Evolutionary conservation across 2,329 filamentous ascomycete genomes (phyloP), one percentile per base, ranked within the genome.

Genomic region (Trichoderma koningiopsis): DNA sequence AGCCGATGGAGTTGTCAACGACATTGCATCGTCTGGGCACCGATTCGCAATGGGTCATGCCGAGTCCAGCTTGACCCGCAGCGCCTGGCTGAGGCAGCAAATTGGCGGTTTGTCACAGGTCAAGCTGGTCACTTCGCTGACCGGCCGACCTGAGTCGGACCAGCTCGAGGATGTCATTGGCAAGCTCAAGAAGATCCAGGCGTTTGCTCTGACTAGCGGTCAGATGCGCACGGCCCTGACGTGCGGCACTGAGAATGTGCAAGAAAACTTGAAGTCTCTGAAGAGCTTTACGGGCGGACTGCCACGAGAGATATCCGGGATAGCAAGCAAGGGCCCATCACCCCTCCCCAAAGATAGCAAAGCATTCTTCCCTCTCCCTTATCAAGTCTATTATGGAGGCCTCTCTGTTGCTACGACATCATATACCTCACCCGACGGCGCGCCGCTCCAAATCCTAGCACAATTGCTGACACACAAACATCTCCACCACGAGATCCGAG

Each of bases 381-480:
- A 97, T 81, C 96, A 99, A 81, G 96, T 99, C 40, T 97, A 97
- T 78, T 98, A 98, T 77, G 93, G 95, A 8, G 92, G 91, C 19
- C 85, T 96, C 56, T 91, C 93, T 22, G 81, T 97, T 16, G 90
- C 92, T 7, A 97, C 95, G 0, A 91, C 92, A 0, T 92, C 94
- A 0, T 99, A 97, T 80, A 90, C 89, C 4, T 88, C 92, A 55
- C 79, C 89, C 0, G 86, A 91, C 64, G 90, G 92, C 52, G 93
- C 96, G 1, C 87, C 94, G 0, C 88, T 98, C 19, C 93, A 95
- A 75, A 91, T 98, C 52, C 88, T 99, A 27, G 90, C 94, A 14
- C 93, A 97, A 78, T 88, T 99, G 22, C 87, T 99, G 37, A 98
- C 95, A 0, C 95, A 99, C 82, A 97, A 97, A 80, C 92, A 97